phyloP scores from a whole-genome alignment of 306 rosid genomes.

The Malus domestica region ASM211411v1 NC_041789.1:22506001-22506500 shows the following conservation, averaged over 20 bases:
- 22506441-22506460: neutral
- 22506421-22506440: neutral
- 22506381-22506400: neutral
- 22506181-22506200: constrained; percentile 66
- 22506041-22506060: neutral
- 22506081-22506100: constrained; percentile 23
- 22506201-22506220: constrained; percentile 49
- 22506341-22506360: constrained; percentile 78
- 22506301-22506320: constrained; percentile 52
- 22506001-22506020: constrained; percentile 8
- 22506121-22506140: constrained; percentile 14
- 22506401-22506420: neutral
- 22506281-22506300: constrained; percentile 64
- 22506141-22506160: constrained; percentile 13
- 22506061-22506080: neutral
- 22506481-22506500: constrained; percentile 10
- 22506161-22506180: constrained; percentile 43
- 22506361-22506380: constrained; percentile 53
- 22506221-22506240: constrained; percentile 34
- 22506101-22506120: constrained; percentile 7
- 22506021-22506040: neutral
- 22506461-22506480: neutral
- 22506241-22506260: constrained; percentile 27
- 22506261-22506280: constrained; percentile 15
- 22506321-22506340: constrained; percentile 16